Base-by-base conservation (phyloP, 2,329 filamentous ascomycete genomes). In the Botrytis pseudocinerea region DNA sequence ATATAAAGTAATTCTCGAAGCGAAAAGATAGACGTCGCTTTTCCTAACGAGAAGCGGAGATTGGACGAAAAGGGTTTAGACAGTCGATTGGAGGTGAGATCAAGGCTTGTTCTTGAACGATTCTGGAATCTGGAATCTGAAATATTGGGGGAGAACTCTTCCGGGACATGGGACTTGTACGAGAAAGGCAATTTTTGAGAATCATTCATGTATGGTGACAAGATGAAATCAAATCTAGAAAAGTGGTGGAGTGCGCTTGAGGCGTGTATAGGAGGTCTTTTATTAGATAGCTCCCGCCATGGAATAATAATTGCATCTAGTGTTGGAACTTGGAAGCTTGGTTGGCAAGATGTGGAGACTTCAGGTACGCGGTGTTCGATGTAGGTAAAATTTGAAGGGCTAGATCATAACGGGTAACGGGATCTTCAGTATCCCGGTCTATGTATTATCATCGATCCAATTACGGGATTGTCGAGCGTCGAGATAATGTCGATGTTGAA, bases 21-120 rank as follows among this genome's bases (percentile, higher is more conserved):
- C 35, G 64, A 54, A 54, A 68, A 42, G 35, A 40, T 40, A 14
- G 46, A 20, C 42, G 25, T 28, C 54, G 42, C 35, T 32, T 40
- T 68, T 42, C 42, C 64, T 32, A 54, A 68, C 46, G 38, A 20
- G 51, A 38, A 42, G 28, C 32, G 62, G 46, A 69, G n/a, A 22
- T 57, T 54, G 35, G 60, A 42, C 57, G 38, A 46, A 70, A 48
- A 35, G 20, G 44, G 68, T 35, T 62, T 62, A 70, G 68, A 70
- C 40, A 48, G 32, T 25, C 54, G 40, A 63, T 70, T 35, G 35
- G 57, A 44, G 38, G 40, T 44, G n/a, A 66, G 46, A 69, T 46
- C 22, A 28, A 66, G 63, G 32, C 32, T 32, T 28, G 28, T 68
- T 28, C 51, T 72, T 12, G 62, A 68, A 69, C 32, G 32, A 40